These are phyloP conservation scores for Skeletonema tropicum DNA, from an alignment of 108 stramenopile genomes.

Conservation along the genomic window DNA sequence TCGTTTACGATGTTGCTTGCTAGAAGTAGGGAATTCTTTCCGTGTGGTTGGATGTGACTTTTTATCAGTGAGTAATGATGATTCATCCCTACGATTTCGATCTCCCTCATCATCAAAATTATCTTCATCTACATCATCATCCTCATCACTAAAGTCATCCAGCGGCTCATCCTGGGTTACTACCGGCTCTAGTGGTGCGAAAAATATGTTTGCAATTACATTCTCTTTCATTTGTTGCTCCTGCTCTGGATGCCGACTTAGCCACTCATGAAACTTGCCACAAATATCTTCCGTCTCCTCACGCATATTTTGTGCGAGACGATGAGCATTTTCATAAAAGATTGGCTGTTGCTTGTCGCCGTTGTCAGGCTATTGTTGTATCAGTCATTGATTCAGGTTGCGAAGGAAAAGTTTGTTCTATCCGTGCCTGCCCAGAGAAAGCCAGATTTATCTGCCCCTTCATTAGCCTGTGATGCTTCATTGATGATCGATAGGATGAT, in stretches of 20 bases:
- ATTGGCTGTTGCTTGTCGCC: conserved; percentile 6
- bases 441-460: background rate
- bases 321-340: conserved; percentile 20
- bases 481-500: background rate
- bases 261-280: conserved; percentile 18
- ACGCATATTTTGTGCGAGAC: conserved; percentile 12
- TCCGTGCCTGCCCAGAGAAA: background rate
- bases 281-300: conserved; percentile 21
- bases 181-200: conserved; percentile 21
- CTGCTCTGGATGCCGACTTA: conserved; percentile 15
- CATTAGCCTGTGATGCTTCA: background rate
- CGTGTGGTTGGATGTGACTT: conserved; percentile 6
- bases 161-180: background rate
- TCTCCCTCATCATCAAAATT: background rate
- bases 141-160: conserved; percentile 8
- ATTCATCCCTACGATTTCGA: background rate
- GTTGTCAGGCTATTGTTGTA: conserved; percentile 11
- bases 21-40: background rate
- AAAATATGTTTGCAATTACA: conserved; percentile 42
- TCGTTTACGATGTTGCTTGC: background rate
- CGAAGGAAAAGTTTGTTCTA: conserved; percentile 26
- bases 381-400: background rate
- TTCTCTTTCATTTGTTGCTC: conserved; percentile 17
- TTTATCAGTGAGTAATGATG: background rate
- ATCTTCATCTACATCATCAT: background rate